Base-by-base conservation (phyloP, 2,329 filamentous ascomycete species). In the Dactylellina haptotyla region DNA sequence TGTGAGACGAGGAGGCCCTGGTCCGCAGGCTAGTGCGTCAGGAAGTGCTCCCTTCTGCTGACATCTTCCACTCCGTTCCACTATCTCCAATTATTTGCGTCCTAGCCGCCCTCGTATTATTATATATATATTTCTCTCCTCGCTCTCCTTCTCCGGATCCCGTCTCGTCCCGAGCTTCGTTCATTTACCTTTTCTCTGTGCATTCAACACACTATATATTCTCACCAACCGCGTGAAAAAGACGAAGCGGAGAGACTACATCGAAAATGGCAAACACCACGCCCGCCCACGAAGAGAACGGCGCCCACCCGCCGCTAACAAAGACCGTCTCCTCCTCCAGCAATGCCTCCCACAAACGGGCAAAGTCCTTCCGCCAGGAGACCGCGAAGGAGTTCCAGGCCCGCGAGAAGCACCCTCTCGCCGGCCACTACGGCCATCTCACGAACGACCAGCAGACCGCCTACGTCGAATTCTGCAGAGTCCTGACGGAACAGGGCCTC, bases 401-500 rank as follows among this genome's bases (percentile, higher is more conserved):
- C 43, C 67, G 67, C 45, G 67, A 72, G 39, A 72, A 65, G 37
- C 41, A 74, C 28, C 70, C 63, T 30, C 45, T 67, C 28, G 65
- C 66, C 41, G 72, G 72, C 30, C 72, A 75, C 23, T 71, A 62
- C 20, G 72, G 18, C 25, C 72, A 75, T 62, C 61, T 75, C 6
- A 75, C 72, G 8, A 16, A 51, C 1, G 66, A 56, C 2, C 62
- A 53, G 57, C 50, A 48, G 56, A 54, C n/a, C 23, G 65, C 76
- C 70, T 66, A 75, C 59, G 9, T 16, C 5, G 41, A 59, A 26
- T 71, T 58, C 39, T 28, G 53, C 39, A 20, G 41, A 54, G 50
- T 45, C 4, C 48, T 61, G 25, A 39, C 53, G 28, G 74, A 70
- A 75, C 67, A 76, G 75, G 77, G 75, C 3, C 25, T 84, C 75